Evolutionary conservation across 495 filamentous ascomycete species (phyloP), one percentile per base, ranked within the genome.

Genomic region (Hypoxylon subgilvum): DNA sequence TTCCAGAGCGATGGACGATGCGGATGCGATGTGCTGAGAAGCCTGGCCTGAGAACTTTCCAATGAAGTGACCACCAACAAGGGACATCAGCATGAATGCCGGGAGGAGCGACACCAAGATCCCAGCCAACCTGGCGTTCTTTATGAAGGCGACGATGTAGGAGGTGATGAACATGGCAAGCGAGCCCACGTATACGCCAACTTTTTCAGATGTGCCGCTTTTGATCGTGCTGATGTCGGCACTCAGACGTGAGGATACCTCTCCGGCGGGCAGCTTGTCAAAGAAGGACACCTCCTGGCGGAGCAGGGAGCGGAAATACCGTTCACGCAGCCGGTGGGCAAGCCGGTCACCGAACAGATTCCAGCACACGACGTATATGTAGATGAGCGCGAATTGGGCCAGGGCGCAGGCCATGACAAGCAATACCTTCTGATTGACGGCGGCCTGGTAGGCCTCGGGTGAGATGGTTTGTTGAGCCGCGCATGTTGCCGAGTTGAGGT

Each of bases 191-290:
- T 77, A 79, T 4, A 88, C 79, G 23, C 85, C 85, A 10, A 86
- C 84, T 62, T 89, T 89, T 69, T 89, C 86, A 0, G 82, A 82
- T 7, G 84, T 86, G 17, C 86, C 86, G 0, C 79, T 79, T 25
- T 79, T 82, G 51, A 88, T 82, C 4, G 79, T 76, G 42, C 82
- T 78, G 23, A 87, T 82, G 56, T 89, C 85, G 39, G 73, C 75
- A 28, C 75, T 85, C 12, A 89, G 71, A 25, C 84, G 76, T 16
- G 82, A 81, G 3, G 84, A 77, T n/a, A 87, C 82, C 71, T 88
- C 84, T 6, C 82, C 80, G 0, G 81, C 71, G 2, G 82, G 76
- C 23, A 78, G 53, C 27, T 68, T 75, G 44, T 88, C 86, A 53
- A 87, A 88, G 60, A 79, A 86, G 0, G 83, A 75, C 2, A 82